Conservation (phyloP, 768 basidiomycete species). For the Imleria badia region DNA sequence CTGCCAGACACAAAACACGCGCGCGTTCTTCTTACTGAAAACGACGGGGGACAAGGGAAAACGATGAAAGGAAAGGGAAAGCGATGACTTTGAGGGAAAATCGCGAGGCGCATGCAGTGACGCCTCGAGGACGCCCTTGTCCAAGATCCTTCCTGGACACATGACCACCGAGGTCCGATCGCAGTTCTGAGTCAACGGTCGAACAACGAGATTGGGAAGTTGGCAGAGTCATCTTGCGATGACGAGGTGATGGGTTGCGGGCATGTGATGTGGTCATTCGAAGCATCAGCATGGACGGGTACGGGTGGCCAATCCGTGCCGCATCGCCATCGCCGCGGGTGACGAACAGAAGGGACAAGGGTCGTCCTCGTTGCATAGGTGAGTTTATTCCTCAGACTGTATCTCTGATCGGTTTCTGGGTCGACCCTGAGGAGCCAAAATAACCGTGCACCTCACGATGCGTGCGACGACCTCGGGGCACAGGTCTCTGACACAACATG, state of each 20-base stretch:
- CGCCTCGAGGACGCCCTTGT: neutral
- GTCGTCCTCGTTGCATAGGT: neutral
- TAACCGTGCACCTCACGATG: neutral
- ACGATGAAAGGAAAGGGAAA: neutral
- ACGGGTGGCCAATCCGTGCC: neutral
- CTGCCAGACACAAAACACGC: neutral
- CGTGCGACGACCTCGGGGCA: neutral
- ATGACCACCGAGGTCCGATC: conserved; percentile 1
- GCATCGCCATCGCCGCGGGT: neutral
- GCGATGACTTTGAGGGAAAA: neutral
- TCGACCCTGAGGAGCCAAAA: neutral
- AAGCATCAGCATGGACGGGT: neutral
- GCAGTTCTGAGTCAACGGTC: conserved; percentile 4
- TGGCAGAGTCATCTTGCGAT: neutral
- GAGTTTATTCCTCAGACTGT: conserved; percentile 3
- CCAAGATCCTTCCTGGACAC: neutral
- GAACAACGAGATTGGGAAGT: neutral
- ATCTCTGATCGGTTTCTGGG: conserved; percentile 1
- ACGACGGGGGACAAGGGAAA: neutral
- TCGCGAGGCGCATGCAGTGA: neutral
- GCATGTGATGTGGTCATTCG: neutral
- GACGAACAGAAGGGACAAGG: neutral
- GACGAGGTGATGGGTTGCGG: neutral
- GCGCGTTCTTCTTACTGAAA: neutral
- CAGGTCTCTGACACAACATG: neutral